phyloP scores from a whole-genome alignment of 176 grass and related monocot genomes.

The Oryza glaberrima region DNA sequence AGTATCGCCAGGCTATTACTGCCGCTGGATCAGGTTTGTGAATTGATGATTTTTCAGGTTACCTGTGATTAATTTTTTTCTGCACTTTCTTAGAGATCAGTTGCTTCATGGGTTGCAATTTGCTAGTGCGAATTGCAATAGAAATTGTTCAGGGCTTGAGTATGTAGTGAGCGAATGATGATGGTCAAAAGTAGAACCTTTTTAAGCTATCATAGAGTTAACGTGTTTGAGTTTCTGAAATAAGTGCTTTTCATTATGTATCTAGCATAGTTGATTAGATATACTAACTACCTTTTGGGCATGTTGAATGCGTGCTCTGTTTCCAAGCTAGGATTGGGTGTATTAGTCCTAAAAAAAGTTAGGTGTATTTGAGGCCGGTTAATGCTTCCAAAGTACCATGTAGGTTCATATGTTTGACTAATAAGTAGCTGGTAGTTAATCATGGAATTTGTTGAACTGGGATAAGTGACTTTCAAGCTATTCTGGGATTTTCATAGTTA shows the following conservation, averaged over 20 bases:
- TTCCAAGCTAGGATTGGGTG: background rate
- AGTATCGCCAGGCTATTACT: constrained; percentile 90
- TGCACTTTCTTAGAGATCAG: background rate
- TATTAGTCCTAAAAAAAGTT: background rate
- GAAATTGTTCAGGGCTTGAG: background rate
- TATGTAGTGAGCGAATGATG: background rate
- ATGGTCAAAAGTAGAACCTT: background rate
- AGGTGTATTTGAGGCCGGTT: background rate
- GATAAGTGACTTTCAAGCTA: background rate
- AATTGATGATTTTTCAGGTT: constrained; percentile 11
- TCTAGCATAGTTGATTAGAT: background rate
- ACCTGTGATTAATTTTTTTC: constrained; percentile 2
- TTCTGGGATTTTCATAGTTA: background rate
- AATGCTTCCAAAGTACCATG: background rate
- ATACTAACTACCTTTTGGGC: background rate
- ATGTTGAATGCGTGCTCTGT: background rate
- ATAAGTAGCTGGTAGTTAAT: background rate
- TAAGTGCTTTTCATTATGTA: background rate
- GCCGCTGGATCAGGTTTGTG: constrained; percentile 83
- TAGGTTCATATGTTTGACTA: background rate
- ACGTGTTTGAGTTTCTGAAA: background rate
- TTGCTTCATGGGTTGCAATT: constrained; percentile 9
- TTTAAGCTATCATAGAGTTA: background rate
- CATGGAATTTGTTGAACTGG: background rate
- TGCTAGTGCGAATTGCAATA: background rate